Evolutionary conservation across 345 rosid species (phyloP).

Genomic region (Excoecaria agallocha): DNA sequence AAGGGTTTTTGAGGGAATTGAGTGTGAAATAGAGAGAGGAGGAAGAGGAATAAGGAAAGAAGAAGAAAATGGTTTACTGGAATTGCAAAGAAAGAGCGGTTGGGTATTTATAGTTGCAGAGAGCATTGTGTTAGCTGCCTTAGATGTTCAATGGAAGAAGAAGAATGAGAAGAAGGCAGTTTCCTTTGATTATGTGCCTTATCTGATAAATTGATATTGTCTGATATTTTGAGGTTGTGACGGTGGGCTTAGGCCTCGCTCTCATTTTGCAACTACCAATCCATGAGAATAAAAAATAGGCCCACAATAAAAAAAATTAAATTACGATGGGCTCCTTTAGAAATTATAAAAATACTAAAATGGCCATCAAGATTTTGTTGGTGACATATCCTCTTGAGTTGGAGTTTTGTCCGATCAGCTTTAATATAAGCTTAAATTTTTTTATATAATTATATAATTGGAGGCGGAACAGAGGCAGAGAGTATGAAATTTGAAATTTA

Average conservation of each 20-base stretch:
- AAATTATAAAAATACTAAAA: no score
- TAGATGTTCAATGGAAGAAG: neutral
- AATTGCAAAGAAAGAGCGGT: constrained; percentile 4
- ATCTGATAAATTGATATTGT: neutral
- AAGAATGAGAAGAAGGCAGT: neutral
- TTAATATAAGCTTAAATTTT: no score
- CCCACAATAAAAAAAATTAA: no score
- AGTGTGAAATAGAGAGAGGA: constrained; percentile 6
- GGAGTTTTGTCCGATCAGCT: no score
- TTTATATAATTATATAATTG: no score
- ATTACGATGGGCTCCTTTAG: neutral
- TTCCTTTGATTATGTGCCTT: constrained; percentile 1
- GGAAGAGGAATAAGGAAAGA: constrained; percentile 5
- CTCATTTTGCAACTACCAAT: neutral
- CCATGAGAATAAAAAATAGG: neutral
- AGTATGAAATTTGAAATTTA: no score
- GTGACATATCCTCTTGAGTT: no score
- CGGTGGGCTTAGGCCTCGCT: neutral
- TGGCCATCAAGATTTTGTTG: no score
- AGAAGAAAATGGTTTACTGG: constrained; percentile 11
- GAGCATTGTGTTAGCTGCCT: neutral
- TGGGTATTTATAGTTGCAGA: constrained; percentile 14
- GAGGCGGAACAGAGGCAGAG: no score
- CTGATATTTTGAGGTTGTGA: neutral
- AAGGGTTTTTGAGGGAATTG: constrained; percentile 17